phyloP scores from a whole-genome alignment of 2,329 filamentous ascomycete genomes.

The Talaromyces sp. region DNA sequence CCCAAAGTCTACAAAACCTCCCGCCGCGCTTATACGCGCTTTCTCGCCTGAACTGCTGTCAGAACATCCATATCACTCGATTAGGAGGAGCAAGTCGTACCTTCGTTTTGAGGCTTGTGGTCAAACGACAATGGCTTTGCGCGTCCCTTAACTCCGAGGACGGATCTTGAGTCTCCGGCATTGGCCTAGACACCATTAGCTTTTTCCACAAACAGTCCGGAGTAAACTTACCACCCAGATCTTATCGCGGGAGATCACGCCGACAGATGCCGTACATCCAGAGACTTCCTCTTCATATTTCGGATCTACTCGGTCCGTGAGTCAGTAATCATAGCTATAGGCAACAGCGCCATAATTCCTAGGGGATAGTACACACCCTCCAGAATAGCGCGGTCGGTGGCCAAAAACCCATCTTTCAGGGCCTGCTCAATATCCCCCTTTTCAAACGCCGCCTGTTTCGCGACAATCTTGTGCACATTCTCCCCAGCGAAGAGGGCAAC shows the following conservation, averaged over 20 bases:
- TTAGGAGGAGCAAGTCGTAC: slow-evolving; percentile 39
- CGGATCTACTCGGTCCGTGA: slow-evolving; percentile 60
- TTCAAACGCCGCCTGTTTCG: slow-evolving; percentile 92
- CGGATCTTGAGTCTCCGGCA: slow-evolving; percentile 90
- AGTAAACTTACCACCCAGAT: slow-evolving; percentile 78
- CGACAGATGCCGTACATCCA: slow-evolving; percentile 91
- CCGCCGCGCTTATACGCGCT: slow-evolving; percentile 88
- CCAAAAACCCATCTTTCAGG: slow-evolving; percentile 93
- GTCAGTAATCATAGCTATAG: slow-evolving; percentile 14
- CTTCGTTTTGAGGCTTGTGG: slow-evolving; percentile 98
- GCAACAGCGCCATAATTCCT: neutral
- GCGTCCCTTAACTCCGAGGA: slow-evolving; percentile 91
- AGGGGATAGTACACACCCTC: slow-evolving; percentile 53
- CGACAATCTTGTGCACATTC: slow-evolving; percentile 87
- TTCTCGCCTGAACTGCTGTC: slow-evolving; percentile 67
- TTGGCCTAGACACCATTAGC: slow-evolving; percentile 63
- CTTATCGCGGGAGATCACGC: slow-evolving; percentile 81
- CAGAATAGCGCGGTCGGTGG: slow-evolving; percentile 90
- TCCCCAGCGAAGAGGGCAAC: slow-evolving; percentile 90
- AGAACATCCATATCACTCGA: neutral
- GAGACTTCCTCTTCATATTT: slow-evolving; percentile 97
- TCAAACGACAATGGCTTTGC: slow-evolving; percentile 98
- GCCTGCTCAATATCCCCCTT: slow-evolving; percentile 89
- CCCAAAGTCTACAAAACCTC: slow-evolving; percentile 97
- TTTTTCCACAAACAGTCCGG: neutral